Percentiles rank a stretch among this genome's conserved stretches.
phyloP scores from a whole-genome alignment of 352 stramenopile genomes.

The Elongisporangium senticosum region DNA sequence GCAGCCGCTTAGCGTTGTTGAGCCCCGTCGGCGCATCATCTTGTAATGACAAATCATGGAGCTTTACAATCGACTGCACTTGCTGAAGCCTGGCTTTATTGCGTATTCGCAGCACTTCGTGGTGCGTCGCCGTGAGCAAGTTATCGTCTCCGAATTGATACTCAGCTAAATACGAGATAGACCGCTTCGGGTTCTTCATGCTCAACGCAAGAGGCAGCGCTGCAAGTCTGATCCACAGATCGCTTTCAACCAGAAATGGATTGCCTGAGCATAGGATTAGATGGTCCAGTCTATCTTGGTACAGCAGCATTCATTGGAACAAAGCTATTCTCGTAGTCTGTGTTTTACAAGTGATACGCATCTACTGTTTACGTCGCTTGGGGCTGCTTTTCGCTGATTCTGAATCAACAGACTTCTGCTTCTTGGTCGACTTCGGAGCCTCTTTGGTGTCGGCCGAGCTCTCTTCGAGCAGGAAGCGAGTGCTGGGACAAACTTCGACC shows the following conservation, averaged over 20 bases:
- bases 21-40: conserved; percentile 15
- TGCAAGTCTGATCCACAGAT: too few relatives aligned
- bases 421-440: conserved; percentile 15
- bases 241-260: too few relatives aligned
- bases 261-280: background rate
- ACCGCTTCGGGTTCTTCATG: conserved; percentile 47
- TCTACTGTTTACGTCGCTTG: conserved; percentile 6
- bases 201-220: background rate
- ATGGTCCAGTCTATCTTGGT: background rate
- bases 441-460: conserved; percentile 1
- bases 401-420: conserved; percentile 7
- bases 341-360: background rate
- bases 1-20: conserved; percentile 51
- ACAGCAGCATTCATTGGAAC: conserved; percentile 1
- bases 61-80: conserved; percentile 31
- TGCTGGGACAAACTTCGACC: conserved; percentile 47
- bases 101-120: conserved; percentile 38
- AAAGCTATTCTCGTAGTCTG: conserved; percentile 3
- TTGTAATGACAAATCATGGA: conserved; percentile 20
- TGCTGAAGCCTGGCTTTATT: conserved; percentile 42
- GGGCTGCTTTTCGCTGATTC: background rate
- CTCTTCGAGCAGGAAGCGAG: conserved; percentile 48
- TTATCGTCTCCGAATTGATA: conserved; percentile 67
- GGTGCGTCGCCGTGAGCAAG: conserved; percentile 40
- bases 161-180: conserved; percentile 50